phyloP scores from a whole-genome alignment of 2,329 filamentous ascomycete genomes.

The Proliferodiscus dingleyae region DNA sequence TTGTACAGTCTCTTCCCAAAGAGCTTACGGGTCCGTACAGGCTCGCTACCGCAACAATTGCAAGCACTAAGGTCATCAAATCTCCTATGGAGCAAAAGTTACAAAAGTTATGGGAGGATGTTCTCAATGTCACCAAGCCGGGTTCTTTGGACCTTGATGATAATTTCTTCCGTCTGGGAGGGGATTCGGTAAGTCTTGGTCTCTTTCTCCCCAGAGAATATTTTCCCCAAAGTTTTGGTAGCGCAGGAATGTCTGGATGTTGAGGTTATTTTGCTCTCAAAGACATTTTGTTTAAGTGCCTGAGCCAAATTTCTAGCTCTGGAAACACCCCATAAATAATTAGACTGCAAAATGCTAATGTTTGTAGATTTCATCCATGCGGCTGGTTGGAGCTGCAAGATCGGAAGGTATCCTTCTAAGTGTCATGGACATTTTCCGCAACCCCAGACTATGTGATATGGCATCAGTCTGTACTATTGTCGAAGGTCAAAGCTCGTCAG shows the following conservation, averaged over 20 bases:
- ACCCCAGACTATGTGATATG: slow-evolving; percentile 40
- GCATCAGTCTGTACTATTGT: slow-evolving; percentile 1
- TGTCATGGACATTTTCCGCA: slow-evolving; percentile 38
- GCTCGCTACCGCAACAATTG: neutral
- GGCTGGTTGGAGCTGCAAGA: slow-evolving; percentile 29
- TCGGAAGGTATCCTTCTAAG: slow-evolving; percentile 31
- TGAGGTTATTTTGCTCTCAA: too few species aligned
- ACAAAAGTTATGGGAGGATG: slow-evolving; percentile 8
- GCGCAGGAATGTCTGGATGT: too few species aligned
- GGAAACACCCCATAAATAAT: too few species aligned
- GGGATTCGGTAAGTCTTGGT: slow-evolving; percentile 34
- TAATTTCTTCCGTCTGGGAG: slow-evolving; percentile 42
- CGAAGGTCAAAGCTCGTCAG: slow-evolving; percentile 13
- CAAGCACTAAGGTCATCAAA: neutral
- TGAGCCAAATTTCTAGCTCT: too few species aligned
- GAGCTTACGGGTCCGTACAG: neutral
- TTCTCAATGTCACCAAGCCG: slow-evolving; percentile 4
- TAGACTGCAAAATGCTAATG: too few species aligned
- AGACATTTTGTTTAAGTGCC: too few species aligned
- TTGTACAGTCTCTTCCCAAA: slow-evolving; percentile 7
- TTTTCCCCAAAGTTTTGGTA: too few species aligned
- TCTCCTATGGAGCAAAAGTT: slow-evolving; percentile 11
- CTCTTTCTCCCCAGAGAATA: too few species aligned
- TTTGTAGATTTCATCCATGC: slow-evolving; percentile 40
- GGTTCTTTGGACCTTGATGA: slow-evolving; percentile 25